These are phyloP conservation scores for Fusarium domesticum DNA, from an alignment of 2,329 filamentous ascomycete genomes.

Conservation along the genomic window DNA sequence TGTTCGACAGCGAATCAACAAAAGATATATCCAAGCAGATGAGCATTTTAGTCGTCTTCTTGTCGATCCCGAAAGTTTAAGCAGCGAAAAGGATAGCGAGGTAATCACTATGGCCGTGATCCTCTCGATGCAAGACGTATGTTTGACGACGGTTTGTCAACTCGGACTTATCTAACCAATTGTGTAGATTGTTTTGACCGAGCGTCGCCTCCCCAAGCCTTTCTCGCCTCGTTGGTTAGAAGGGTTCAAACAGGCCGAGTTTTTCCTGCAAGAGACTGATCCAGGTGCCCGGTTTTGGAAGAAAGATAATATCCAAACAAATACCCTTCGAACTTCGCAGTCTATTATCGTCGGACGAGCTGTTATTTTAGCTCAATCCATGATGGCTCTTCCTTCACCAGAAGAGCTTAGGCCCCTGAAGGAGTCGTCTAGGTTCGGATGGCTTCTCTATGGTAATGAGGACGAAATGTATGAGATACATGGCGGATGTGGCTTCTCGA, in stretches of 20 bases:
- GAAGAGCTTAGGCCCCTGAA: conserved; percentile 28
- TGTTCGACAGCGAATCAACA: conserved; percentile 34
- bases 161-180: conserved; percentile 1
- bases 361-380: conserved; percentile 40
- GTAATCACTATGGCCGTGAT: conserved; percentile 38
- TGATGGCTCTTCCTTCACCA: conserved; percentile 33
- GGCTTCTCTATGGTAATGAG: conserved; percentile 38
- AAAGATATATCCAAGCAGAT: conserved; percentile 33
- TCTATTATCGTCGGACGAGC: conserved; percentile 40
- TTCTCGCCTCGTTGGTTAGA: conserved; percentile 37
- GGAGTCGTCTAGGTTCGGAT: conserved; percentile 36
- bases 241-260: conserved; percentile 37
- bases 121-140: conserved; percentile 41
- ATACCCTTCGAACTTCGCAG: conserved; percentile 36
- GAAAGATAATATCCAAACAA: conserved; percentile 33
- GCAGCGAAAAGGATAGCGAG: conserved; percentile 29
- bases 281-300: conserved; percentile 38
- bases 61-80: conserved; percentile 17
- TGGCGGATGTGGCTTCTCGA: conserved; percentile 42
- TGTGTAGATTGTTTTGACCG: conserved; percentile 36
- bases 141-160: conserved; percentile 11
- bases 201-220: conserved; percentile 35
- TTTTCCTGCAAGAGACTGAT: conserved; percentile 36
- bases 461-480: conserved; percentile 39
- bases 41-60: conserved; percentile 32